phyloP scores from a whole-genome alignment of 108 stramenopile species.

The Nitzschia sp. region DNA sequence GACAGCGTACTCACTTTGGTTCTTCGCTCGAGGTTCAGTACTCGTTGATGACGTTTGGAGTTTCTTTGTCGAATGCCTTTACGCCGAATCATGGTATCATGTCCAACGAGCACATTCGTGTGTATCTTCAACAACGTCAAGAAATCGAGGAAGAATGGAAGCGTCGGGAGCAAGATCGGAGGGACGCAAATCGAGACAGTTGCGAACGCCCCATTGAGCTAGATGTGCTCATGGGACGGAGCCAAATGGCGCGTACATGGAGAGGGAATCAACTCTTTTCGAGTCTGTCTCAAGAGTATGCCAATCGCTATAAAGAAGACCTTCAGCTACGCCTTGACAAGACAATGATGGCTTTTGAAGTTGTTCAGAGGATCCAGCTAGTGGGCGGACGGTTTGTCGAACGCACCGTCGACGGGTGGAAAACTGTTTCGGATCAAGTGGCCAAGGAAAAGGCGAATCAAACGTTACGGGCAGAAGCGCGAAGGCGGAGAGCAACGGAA shows the following conservation, averaged over 20 bases:
- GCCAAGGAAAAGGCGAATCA: conserved; percentile 2
- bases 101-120: neutral
- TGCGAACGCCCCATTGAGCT: neutral
- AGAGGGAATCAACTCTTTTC: too few relatives aligned
- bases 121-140: neutral
- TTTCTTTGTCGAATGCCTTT: neutral
- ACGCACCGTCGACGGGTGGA: conserved; percentile 1
- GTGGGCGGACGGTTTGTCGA: neutral
- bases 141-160: neutral
- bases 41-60: neutral
- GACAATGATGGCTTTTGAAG: neutral
- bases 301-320: neutral
- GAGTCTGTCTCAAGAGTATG: conserved; percentile 15
- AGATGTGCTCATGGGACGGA: conserved; percentile 27
- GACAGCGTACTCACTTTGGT: neutral
- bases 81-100: neutral
- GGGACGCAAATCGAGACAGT: neutral
- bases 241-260: too few relatives aligned
- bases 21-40: neutral
- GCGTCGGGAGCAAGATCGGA: neutral
- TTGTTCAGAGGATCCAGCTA: conserved; percentile 4
- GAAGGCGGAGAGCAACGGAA: too few relatives aligned
- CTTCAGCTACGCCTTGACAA: conserved; percentile 6
- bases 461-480: too few relatives aligned
- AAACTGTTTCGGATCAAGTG: neutral